phyloP scores from a whole-genome alignment of 805 yeast genomes.

The Kodamaea sagamina region DNA sequence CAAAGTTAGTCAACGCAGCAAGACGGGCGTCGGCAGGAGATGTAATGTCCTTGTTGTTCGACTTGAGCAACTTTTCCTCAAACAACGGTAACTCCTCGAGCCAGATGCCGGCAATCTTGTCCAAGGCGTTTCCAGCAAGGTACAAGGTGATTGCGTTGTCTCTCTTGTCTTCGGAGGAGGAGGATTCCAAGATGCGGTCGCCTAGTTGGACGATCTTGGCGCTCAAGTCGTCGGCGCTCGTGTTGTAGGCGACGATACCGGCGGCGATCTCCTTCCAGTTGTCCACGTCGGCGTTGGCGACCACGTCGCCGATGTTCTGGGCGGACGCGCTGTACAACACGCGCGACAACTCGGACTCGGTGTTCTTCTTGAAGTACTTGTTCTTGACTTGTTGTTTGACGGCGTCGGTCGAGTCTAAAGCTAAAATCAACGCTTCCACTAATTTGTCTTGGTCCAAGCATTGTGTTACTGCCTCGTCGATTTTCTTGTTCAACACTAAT shows the following conservation, averaged over 20 bases:
- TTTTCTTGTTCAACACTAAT: constrained; percentile 59
- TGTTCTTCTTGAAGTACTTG: constrained; percentile 66
- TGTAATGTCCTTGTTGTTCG: constrained; percentile 42
- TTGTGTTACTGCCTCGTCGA: constrained; percentile 63
- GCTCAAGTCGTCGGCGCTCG: constrained; percentile 51
- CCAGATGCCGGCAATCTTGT: constrained; percentile 82
- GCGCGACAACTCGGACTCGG: constrained; percentile 63
- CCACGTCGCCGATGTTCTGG: constrained; percentile 63
- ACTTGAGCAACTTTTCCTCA: constrained; percentile 46
- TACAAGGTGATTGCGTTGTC: constrained; percentile 76
- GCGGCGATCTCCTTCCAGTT: constrained; percentile 86
- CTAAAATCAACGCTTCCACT: constrained; percentile 79
- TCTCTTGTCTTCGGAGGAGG: constrained; percentile 44
- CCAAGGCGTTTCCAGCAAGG: constrained; percentile 78
- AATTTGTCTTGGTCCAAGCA: constrained; percentile 65
- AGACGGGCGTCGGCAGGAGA: constrained; percentile 84
- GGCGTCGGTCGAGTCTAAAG: constrained; percentile 62
- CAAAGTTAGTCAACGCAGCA: constrained; percentile 75
- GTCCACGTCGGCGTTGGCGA: constrained; percentile 69
- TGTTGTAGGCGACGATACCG: constrained; percentile 59
- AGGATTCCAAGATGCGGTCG: constrained; percentile 57
- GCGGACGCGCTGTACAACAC: constrained; percentile 66
- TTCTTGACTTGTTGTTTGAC: constrained; percentile 68
- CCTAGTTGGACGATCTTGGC: constrained; percentile 67
- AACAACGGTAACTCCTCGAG: constrained; percentile 58